These are phyloP conservation scores for Tothia fuscella DNA, from an alignment of 2,329 filamentous ascomycete species.

Conservation along the genomic window DNA sequence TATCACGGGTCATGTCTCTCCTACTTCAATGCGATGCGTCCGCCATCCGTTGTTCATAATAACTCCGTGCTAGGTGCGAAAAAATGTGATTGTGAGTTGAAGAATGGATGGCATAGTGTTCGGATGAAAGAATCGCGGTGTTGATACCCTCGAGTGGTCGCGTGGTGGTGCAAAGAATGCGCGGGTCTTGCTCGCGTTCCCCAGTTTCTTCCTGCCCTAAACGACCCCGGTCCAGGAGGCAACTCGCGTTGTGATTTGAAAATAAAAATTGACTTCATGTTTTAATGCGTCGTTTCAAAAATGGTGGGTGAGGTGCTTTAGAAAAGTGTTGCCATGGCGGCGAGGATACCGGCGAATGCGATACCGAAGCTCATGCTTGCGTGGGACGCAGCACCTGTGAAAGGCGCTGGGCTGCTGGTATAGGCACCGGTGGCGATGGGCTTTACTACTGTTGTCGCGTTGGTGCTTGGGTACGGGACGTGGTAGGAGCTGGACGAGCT, in stretches of 20 bases:
- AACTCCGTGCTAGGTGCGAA: no score
- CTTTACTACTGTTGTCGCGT: neutral
- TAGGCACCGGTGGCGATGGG: neutral
- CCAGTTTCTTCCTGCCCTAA: neutral
- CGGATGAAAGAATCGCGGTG: no score
- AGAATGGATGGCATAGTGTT: no score
- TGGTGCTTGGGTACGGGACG: neutral
- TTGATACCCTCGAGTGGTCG: neutral
- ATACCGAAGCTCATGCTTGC: neutral
- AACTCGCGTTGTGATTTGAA: neutral
- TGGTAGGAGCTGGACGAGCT: neutral
- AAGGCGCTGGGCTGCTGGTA: neutral
- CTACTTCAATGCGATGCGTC: no score
- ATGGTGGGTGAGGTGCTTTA: neutral
- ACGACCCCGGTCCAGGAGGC: neutral
- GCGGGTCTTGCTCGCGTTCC: neutral
- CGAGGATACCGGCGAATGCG: constrained; percentile 1
- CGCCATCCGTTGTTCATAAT: no score
- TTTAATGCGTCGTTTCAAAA: neutral
- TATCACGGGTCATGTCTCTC: neutral
- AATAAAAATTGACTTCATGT: constrained; percentile 1
- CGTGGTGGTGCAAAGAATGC: neutral
- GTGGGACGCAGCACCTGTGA: neutral
- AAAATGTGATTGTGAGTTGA: no score
- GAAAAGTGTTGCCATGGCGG: neutral